Conservation (phyloP, 2,329 filamentous ascomycete species). For the Pseudogymnoascus sp. region DNA sequence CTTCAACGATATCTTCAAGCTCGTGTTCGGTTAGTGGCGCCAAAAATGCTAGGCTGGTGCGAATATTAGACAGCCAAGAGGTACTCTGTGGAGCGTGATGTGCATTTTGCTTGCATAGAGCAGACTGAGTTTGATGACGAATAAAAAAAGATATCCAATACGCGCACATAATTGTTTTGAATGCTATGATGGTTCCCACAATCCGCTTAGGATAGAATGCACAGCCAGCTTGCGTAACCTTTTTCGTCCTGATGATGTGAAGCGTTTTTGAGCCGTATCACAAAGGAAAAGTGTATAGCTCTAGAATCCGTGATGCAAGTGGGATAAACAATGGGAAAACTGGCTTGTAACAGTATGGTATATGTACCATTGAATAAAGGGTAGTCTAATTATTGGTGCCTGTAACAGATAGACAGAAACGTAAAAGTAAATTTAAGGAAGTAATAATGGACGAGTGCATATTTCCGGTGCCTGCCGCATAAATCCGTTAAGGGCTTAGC, state of each 20-base stretch:
- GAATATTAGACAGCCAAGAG: conserved; percentile 2
- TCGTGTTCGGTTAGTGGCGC: conserved; percentile 55
- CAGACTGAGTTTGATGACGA: conserved; percentile 2
- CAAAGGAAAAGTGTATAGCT: neutral
- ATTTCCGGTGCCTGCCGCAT: conserved; percentile 7
- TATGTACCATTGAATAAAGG: neutral
- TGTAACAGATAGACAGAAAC: neutral
- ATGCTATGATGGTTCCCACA: neutral
- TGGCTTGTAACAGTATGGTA: neutral
- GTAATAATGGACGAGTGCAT: neutral
- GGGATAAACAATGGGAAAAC: neutral
- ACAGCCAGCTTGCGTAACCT: neutral
- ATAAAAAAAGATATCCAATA: conserved; percentile 5
- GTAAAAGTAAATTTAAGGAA: conserved; percentile 1
- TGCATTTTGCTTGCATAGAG: conserved; percentile 4
- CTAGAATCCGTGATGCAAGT: neutral
- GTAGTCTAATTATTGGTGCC: neutral
- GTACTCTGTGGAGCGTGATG: neutral
- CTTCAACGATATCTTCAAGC: conserved; percentile 90
- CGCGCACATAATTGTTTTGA: neutral
- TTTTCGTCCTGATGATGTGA: neutral
- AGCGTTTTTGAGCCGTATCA: neutral
- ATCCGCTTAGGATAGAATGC: neutral
- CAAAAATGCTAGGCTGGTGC: neutral
- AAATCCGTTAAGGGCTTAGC: conserved; percentile 4